Evolutionary conservation across 768 basidiomycete species (phyloP), one percentile per base, ranked within the genome.

Genomic region (Tephrocybe sp.): DNA sequence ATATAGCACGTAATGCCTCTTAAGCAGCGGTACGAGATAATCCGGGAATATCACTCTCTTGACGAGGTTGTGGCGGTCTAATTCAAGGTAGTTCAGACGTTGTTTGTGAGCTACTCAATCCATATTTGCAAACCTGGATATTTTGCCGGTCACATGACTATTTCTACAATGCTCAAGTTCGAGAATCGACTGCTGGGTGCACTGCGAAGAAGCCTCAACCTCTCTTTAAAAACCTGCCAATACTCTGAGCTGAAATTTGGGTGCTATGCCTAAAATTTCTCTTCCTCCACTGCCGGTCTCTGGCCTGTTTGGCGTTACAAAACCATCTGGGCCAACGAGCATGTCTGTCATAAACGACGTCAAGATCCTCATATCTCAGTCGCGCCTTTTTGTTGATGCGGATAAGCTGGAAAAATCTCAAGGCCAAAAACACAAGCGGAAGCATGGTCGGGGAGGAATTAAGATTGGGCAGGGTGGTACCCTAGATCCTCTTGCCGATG

Each of bases 401-500:
- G 73, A 80, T 30, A 82, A 82, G 51, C 61, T 80, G 13, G 77
- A 74, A 54, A 75, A 77, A 61, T 69, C 71, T 20, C 79, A 81
- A 64, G 77, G 66, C 30, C 78, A 72, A 54, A 74, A 78, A 48
- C 54, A 64, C 7, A 67, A 66, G n/a, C 68, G 72, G 20, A 78
- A 76, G 54, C 65, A 69, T 39, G 66, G 68, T 45, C 73, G 73
- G 43, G 76, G 80, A 17, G 61, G 68, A 2, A 73, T 94, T 47
- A 95, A 96, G 69, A 82, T 95, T 43, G 94, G 93, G 1, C 91
- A 94, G 67, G 93, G 93, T 23, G 94, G 97, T 4, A 99, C 97
- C 3, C 73, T 99, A 44, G 97, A 99, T 72, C 97, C 97, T 13
- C 76, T 98, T 32, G 97, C 97, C 5, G 92, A 97, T 67, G 96